Conservation (phyloP, 192 early-diverging fungal species). For the Allomyces macrogynus region DNA sequence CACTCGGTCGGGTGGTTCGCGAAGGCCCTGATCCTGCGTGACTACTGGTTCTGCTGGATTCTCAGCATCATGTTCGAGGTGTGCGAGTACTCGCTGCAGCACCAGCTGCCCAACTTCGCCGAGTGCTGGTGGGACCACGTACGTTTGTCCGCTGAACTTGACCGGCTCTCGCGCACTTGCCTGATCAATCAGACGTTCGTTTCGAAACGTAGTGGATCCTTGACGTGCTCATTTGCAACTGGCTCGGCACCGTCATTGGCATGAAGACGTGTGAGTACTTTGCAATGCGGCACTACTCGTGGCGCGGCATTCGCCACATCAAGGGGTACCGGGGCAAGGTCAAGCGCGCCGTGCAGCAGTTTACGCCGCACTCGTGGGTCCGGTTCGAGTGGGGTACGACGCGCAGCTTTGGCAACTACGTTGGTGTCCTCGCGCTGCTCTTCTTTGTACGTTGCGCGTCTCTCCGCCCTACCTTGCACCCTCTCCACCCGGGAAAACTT, state of each 20-base stretch:
- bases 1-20: constrained; percentile 87
- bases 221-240: constrained; percentile 81
- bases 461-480: background rate
- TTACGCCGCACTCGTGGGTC: constrained; percentile 89
- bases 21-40: constrained; percentile 78
- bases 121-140: constrained; percentile 99
- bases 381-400: constrained; percentile 79
- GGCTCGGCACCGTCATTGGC: constrained; percentile 78
- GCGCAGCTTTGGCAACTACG: constrained; percentile 67
- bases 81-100: constrained; percentile 82
- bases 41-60: constrained; percentile 93
- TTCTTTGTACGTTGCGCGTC: constrained; percentile 31
- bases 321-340: constrained; percentile 65
- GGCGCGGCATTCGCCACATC: constrained; percentile 76
- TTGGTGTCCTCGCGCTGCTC: constrained; percentile 49
- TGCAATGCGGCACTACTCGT: constrained; percentile 89
- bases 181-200: background rate
- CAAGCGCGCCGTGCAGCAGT: constrained; percentile 69
- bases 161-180: background rate
- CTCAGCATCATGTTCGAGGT: constrained; percentile 84
- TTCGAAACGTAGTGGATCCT: constrained; percentile 52
- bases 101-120: constrained; percentile 91
- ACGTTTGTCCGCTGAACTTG: constrained; percentile 11
- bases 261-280: constrained; percentile 97
- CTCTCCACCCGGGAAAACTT: background rate